Evolutionary conservation across 2,329 filamentous ascomycete genomes (phyloP).

Genomic region (Didymella keratinophila): DNA sequence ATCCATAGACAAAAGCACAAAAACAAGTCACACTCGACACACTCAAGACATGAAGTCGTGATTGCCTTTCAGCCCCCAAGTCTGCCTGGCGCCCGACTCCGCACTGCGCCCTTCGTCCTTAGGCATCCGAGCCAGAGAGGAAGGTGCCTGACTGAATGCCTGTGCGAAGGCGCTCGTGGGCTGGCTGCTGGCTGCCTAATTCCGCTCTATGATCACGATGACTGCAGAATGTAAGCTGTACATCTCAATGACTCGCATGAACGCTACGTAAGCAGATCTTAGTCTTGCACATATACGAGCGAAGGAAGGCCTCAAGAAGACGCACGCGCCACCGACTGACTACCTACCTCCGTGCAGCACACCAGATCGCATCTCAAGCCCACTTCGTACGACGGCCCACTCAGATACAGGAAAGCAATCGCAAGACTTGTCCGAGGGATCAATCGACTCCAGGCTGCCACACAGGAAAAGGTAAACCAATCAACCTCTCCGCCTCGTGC

Average conservation of each 20-base stretch:
- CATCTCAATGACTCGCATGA: neutral
- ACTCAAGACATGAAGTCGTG: slow-evolving; percentile 8
- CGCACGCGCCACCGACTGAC: neutral
- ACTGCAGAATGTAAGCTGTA: neutral
- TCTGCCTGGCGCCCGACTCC: slow-evolving; percentile 8
- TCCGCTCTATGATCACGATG: neutral
- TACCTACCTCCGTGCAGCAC: neutral
- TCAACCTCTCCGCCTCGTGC: neutral
- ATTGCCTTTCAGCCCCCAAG: slow-evolving; percentile 20
- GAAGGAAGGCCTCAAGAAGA: neutral
- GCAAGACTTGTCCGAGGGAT: neutral
- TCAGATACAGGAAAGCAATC: neutral
- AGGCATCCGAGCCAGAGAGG: neutral
- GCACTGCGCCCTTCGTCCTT: slow-evolving; percentile 6
- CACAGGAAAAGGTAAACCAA: neutral
- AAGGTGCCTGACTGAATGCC: neutral
- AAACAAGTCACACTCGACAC: neutral
- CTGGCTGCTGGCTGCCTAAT: slow-evolving; percentile 9
- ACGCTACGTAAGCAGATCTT: neutral
- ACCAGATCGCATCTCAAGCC: neutral
- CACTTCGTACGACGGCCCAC: neutral
- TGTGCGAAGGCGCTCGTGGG: neutral
- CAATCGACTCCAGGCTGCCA: neutral
- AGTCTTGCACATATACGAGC: neutral
- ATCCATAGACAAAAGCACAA: neutral